Base-by-base conservation (phyloP, 1,284 basidiomycete species). In the Ustilago trichophora region DNA sequence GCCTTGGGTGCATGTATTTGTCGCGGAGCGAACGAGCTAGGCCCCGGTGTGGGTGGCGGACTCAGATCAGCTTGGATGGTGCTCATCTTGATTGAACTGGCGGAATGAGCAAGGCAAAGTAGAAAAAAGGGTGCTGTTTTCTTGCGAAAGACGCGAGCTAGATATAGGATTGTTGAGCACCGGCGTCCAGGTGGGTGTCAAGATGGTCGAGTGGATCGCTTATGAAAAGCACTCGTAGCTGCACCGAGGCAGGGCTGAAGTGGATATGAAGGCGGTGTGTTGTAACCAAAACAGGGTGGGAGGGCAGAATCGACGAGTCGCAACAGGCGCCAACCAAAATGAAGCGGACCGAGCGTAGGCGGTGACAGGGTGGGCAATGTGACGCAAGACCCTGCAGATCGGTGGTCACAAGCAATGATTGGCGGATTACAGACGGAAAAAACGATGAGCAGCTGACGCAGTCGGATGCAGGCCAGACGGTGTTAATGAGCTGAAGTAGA, bases 1-100 rank as follows among this genome's bases (percentile, higher is more conserved):
- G 45, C 29, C 10, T 36, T 43, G 34, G 43, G 11, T 6, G 47
- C 19, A 25, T 47, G 52, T 33, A 50, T 21, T 2, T 43, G 25
- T 24, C 29, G 47, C 13, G 63, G 56, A 15, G 63, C 56, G 32
- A 68, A 63, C 16, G 65, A 57, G 54, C 59, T 69, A 1, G 66
- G 66, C 9, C 66, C 60, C 10, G 66, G 60, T 11, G 66, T 63
- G 5, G 59, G 60, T 9, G 66, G 66, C 24, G 65, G 65, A 36
- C 57, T 67, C 31, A 36, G 41, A 27, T 64, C 46, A 16, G 35
- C 29, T 9, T 53, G 13, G 24, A 27, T 9, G 9, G 31, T 15
- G 12, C 45, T 46, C 59, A 63, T 63, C 18, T 36, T 45, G 43
- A 36, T 3, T n/a, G n/a, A n/a, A n/a, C n/a, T 7, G 6, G 11